These are phyloP conservation scores for Trapa incisa DNA, from an alignment of 345 rosid genomes.

Conservation along the genomic window DNA sequence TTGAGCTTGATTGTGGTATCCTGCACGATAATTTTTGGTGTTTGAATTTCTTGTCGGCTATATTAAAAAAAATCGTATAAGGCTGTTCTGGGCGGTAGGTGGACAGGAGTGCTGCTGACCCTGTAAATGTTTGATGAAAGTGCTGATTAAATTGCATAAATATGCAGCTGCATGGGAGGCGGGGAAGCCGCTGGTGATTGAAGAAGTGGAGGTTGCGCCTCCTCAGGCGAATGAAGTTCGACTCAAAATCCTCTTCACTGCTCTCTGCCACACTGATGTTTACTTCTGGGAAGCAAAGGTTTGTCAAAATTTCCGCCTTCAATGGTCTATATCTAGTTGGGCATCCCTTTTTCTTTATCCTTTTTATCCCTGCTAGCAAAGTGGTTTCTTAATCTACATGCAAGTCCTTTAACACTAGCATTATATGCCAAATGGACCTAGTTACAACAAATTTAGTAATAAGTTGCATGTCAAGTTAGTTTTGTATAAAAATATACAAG, in stretches of 20 bases:
- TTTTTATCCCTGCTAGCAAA: too few species aligned
- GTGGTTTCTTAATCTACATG: background rate
- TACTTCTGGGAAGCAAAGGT: slow-evolving; percentile 99
- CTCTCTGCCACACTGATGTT: slow-evolving; percentile 82
- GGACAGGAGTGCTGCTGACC: background rate
- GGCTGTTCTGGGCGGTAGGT: too few species aligned
- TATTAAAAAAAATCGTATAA: too few species aligned
- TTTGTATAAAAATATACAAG: too few species aligned
- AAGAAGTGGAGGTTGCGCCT: slow-evolving; percentile 83
- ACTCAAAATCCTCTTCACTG: slow-evolving; percentile 61
- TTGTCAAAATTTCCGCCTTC: background rate
- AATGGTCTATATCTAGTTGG: background rate
- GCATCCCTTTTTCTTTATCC: background rate
- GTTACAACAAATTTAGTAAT: background rate
- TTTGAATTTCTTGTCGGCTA: background rate
- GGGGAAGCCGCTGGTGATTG: slow-evolving; percentile 71
- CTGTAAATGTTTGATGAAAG: background rate
- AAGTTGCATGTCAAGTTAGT: background rate
- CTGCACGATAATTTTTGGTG: background rate
- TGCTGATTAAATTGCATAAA: background rate
- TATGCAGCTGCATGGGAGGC: slow-evolving; percentile 82
- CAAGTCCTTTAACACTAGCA: background rate
- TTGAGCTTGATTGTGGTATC: background rate
- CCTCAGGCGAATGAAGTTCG: slow-evolving; percentile 79
- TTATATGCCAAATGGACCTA: background rate